Percentiles rank a stretch among this genome's conserved stretches.
phyloP scores from a whole-genome alignment of 2,329 filamentous ascomycete species.

The Fusarium nisikadoi region DNA sequence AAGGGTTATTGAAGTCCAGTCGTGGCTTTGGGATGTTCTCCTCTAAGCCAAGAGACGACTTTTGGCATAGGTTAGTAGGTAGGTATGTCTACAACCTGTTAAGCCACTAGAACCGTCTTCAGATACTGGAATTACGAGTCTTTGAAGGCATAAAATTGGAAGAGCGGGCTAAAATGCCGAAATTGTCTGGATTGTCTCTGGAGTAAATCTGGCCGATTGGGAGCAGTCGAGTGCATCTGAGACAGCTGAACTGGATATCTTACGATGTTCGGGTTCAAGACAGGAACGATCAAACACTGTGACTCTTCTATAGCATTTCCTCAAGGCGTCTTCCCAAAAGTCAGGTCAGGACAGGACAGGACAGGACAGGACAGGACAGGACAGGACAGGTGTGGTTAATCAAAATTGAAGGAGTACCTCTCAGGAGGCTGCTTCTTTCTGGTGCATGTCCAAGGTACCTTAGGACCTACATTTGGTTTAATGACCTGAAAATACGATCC shows the following conservation, averaged over 20 bases:
- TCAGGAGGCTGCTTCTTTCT: neutral
- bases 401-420: neutral
- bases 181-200: neutral
- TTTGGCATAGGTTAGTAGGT: neutral
- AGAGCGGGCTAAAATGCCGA: neutral
- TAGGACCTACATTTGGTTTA: conserved; percentile 9
- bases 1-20: neutral
- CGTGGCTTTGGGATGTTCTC: neutral
- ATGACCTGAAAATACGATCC: conserved; percentile 11
- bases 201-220: neutral
- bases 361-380: no score
- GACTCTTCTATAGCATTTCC: neutral
- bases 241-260: neutral
- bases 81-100: neutral
- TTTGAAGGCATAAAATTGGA: neutral
- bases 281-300: neutral
- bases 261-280: neutral
- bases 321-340: neutral
- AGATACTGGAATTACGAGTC: neutral
- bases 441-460: neutral
- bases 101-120: neutral
- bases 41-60: neutral
- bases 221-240: neutral
- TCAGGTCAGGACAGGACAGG: neutral
- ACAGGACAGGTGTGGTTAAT: neutral